Conservation (phyloP, 2,329 filamentous ascomycete species). For the Epichloe baconii region DNA sequence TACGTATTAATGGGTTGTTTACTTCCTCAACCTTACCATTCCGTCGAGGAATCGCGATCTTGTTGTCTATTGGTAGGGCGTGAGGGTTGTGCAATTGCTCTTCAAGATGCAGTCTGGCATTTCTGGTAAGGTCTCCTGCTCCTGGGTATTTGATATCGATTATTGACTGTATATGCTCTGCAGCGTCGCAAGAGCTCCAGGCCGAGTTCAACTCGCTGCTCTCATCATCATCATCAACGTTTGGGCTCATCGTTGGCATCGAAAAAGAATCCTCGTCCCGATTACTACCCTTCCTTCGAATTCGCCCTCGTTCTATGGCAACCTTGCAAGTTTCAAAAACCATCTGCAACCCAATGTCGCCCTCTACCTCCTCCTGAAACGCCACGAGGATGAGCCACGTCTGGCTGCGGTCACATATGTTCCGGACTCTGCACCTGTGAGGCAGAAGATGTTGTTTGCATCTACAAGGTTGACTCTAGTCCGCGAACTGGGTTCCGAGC, state of each 20-base stretch:
- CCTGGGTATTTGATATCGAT: neutral
- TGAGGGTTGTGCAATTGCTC: neutral
- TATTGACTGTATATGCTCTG: neutral
- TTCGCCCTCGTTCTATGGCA: conserved; percentile 45
- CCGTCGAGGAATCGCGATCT: neutral
- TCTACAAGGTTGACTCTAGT: conserved; percentile 62
- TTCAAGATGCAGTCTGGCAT: conserved; percentile 65
- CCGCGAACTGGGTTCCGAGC: conserved; percentile 63
- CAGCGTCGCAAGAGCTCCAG: conserved; percentile 67
- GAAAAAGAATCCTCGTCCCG: conserved; percentile 54
- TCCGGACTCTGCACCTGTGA: conserved; percentile 63
- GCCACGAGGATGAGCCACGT: conserved; percentile 41
- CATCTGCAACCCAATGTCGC: conserved; percentile 55
- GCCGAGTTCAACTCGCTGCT: conserved; percentile 60
- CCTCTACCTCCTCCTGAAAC: conserved; percentile 63
- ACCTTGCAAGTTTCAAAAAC: conserved; percentile 48
- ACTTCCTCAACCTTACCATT: neutral
- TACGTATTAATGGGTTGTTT: neutral
- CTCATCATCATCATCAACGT: conserved; percentile 43
- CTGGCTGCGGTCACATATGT: conserved; percentile 67
- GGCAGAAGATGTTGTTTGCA: conserved; percentile 80
- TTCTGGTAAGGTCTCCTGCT: conserved; percentile 38
- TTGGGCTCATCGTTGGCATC: conserved; percentile 62
- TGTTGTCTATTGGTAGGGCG: neutral
- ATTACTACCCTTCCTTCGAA: conserved; percentile 39